Percentiles rank a stretch among this genome's conserved stretches.
Conservation (phyloP, 2,329 filamentous ascomycete genomes). For the Volutella citrinella region DNA sequence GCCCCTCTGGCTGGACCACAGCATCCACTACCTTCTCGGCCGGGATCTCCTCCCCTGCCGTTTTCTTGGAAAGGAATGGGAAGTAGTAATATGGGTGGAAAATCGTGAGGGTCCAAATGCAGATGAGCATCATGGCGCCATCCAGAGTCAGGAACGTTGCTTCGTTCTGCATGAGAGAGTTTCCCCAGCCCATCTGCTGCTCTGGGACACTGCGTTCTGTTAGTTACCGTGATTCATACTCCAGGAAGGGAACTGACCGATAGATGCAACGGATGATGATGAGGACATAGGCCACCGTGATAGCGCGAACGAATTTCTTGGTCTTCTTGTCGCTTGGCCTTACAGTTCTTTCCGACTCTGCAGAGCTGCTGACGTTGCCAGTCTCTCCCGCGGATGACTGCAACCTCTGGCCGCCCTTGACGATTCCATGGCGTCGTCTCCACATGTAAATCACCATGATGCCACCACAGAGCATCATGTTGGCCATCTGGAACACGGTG, state of each 20-base stretch:
- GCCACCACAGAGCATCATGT: slow-evolving; percentile 21
- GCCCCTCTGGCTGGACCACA: too few species aligned
- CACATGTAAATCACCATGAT: slow-evolving; percentile 21
- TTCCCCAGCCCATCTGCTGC: slow-evolving; percentile 21
- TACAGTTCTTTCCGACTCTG: neutral
- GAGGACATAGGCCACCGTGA: slow-evolving; percentile 11
- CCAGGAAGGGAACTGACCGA: slow-evolving; percentile 4
- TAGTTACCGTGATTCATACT: neutral
- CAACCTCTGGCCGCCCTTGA: slow-evolving; percentile 4
- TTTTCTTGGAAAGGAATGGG: slow-evolving; percentile 11
- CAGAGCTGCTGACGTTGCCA: neutral
- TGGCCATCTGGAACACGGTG: slow-evolving; percentile 20
- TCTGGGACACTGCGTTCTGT: slow-evolving; percentile 10
- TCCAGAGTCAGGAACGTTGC: slow-evolving; percentile 18
- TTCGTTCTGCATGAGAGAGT: slow-evolving; percentile 18
- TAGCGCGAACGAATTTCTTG: slow-evolving; percentile 12
- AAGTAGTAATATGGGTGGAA: slow-evolving; percentile 18
- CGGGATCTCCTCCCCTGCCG: slow-evolving; percentile 1
- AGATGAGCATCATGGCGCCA: slow-evolving; percentile 15
- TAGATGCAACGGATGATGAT: slow-evolving; percentile 20
- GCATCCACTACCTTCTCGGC: too few species aligned
- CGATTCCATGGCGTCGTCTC: slow-evolving; percentile 15
- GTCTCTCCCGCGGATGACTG: slow-evolving; percentile 8
- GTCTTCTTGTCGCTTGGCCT: slow-evolving; percentile 16
- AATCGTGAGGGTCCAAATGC: slow-evolving; percentile 15